Percentiles rank a stretch among this genome's conserved stretches.
Evolutionary conservation across 495 filamentous ascomycete genomes (phyloP).

Genomic region (Aspergillus sclerotiicarbonarius): DNA sequence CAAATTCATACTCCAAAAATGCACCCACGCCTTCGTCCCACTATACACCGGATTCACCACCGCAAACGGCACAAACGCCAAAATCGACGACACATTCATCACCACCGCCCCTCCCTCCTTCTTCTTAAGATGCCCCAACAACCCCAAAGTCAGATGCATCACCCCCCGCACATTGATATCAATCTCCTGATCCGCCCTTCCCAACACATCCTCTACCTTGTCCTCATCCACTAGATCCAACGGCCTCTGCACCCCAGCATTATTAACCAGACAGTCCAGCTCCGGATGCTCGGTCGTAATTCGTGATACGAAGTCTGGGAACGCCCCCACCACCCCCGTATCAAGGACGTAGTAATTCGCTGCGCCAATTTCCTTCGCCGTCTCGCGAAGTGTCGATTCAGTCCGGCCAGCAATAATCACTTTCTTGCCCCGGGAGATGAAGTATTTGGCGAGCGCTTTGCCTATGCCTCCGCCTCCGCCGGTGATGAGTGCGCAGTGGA

Average conservation of each 20-base stretch:
- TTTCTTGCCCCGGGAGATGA: constrained; percentile 42
- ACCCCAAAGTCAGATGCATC: constrained; percentile 43
- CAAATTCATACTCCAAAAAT: constrained; percentile 48
- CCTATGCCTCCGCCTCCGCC: constrained; percentile 50
- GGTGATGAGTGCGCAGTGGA: constrained; percentile 42
- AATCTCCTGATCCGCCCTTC: constrained; percentile 47
- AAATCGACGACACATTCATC: constrained; percentile 47
- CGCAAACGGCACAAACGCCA: constrained; percentile 41
- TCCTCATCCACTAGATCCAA: constrained; percentile 16
- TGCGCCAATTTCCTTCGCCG: constrained; percentile 36
- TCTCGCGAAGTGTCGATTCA: constrained; percentile 36
- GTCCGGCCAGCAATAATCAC: constrained; percentile 49
- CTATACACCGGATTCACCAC: constrained; percentile 50
- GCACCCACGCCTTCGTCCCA: constrained; percentile 49
- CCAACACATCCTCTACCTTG: constrained; percentile 16
- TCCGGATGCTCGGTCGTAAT: constrained; percentile 41
- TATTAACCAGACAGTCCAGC: constrained; percentile 47
- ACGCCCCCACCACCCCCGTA: constrained; percentile 32
- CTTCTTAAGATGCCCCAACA: constrained; percentile 42
- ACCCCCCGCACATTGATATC: constrained; percentile 50
- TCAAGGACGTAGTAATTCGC: constrained; percentile 44
- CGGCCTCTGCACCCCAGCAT: constrained; percentile 30
- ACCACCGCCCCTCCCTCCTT: constrained; percentile 28
- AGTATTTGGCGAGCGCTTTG: constrained; percentile 37
- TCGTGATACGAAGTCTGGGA: constrained; percentile 36